Percentiles rank a stretch among this genome's conserved stretches.
Evolutionary conservation across 2,329 filamentous ascomycete genomes (phyloP).

Genomic region (Arthrobotrys pseudoclavata): DNA sequence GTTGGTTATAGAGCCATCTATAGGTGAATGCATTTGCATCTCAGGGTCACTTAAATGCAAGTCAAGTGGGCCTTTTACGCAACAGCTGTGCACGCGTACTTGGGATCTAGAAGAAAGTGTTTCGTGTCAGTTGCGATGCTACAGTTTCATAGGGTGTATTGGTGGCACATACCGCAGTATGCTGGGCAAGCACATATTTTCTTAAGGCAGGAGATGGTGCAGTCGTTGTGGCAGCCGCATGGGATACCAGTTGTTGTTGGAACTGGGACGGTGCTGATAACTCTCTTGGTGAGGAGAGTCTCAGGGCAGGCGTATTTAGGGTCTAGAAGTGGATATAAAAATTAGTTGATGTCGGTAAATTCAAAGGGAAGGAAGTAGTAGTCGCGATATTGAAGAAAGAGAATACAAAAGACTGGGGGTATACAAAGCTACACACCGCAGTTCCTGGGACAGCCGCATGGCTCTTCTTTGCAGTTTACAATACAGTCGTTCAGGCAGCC

Average conservation of each 20-base stretch:
- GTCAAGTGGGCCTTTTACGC: not conserved
- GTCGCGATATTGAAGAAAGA: not conserved
- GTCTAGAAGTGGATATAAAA: constrained; percentile 33
- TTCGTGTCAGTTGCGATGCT: constrained; percentile 31
- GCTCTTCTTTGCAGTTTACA: constrained; percentile 48
- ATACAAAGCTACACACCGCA: constrained; percentile 47
- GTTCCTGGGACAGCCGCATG: constrained; percentile 57
- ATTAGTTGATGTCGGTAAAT: not conserved
- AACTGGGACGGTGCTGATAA: constrained; percentile 12
- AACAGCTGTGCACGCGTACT: constrained; percentile 28
- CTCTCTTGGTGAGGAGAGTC: constrained; percentile 18
- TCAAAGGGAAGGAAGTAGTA: not conserved
- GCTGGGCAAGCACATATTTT: constrained; percentile 41
- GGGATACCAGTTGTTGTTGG: constrained; percentile 25
- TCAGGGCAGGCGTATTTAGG: constrained; percentile 54
- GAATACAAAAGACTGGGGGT: not conserved
- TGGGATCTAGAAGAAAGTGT: constrained; percentile 37
- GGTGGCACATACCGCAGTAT: constrained; percentile 51
- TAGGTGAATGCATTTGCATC: too few relatives aligned
- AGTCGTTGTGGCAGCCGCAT: constrained; percentile 53
- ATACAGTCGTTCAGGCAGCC: constrained; percentile 60
- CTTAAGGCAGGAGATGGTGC: constrained; percentile 34
- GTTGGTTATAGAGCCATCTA: not conserved
- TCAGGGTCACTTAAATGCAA: too few relatives aligned
- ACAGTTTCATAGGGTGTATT: not conserved